Base-by-base conservation (phyloP, 208 protist genomes). In the Acanthamoeba lenticulata region DNA sequence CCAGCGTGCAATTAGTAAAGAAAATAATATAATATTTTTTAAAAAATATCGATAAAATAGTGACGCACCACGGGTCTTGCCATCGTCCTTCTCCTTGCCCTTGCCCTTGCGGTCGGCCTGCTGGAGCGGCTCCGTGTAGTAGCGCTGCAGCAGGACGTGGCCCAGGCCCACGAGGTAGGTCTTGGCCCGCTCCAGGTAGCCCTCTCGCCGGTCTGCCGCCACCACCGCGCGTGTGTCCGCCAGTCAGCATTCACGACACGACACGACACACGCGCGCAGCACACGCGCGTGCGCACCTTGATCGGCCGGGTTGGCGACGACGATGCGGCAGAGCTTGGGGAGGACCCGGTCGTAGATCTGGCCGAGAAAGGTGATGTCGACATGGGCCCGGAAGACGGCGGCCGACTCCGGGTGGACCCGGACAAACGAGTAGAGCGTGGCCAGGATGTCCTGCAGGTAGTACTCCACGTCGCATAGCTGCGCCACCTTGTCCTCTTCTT, bases 381-480 rank as follows among this genome's bases (percentile, higher is more conserved):
- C 34, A 55, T 27, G 9, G 34, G 27, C 29, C 86, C 44, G 67
- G 86, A 92, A 92, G 57, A 52, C 36, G 4, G n/a, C 86, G 40
- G 60, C 86, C 55, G 60, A 62, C 36, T 92, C 86, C 29, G 86
- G 38, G 40, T 52, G 36, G 21, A 92, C 72, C 9, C 55, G 86
- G n/a, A 93, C 19, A 38, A 93, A 77, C 40, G 90, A 24, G 44
- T 93, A 42, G 45, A 93, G n/a, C 0, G 90, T 93, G 34, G 90
- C 90, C n/a, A 93, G 36, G 45, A 93, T 93, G 65, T 93, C 90
- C 69, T 93, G 90, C 60, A 93, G 44, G 36, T 93, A 93, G 49
- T 69, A 83, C 69, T 77, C 90, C 29, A 93, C 67, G 29, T 93
- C 90, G 65, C 29, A 93, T 42, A 83, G 90, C 65, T 93, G 90